Percentiles rank a stretch among this genome's conserved stretches.
phyloP scores from a whole-genome alignment of 2,329 filamentous ascomycete species.

The Xylaria sp. region DNA sequence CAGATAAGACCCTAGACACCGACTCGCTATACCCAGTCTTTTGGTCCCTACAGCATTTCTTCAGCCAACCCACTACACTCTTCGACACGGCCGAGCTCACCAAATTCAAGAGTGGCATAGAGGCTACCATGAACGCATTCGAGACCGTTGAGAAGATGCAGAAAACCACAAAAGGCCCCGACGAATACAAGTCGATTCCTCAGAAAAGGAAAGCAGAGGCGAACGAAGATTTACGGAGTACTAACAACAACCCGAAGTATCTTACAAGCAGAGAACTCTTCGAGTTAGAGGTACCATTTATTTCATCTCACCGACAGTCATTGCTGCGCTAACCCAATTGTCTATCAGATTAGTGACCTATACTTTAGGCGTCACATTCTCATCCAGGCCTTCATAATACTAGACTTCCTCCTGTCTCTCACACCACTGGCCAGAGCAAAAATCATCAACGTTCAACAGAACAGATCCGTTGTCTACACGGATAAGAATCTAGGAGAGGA shows the following conservation, averaged over 20 bases:
- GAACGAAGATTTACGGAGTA: slow-evolving; percentile 67
- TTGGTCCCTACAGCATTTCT: slow-evolving; percentile 90
- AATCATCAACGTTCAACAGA: slow-evolving; percentile 68
- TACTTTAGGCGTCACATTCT: slow-evolving; percentile 94
- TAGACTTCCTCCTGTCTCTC: slow-evolving; percentile 94
- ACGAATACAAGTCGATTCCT: slow-evolving; percentile 66
- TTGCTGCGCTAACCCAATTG: slow-evolving; percentile 12
- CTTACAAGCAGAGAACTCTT: slow-evolving; percentile 97
- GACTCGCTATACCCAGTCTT: slow-evolving; percentile 87
- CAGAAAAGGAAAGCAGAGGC: slow-evolving; percentile 72
- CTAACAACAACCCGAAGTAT: slow-evolving; percentile 95
- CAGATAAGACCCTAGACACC: slow-evolving; percentile 64
- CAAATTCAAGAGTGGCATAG: slow-evolving; percentile 81
- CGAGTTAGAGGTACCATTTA: slow-evolving; percentile 75
- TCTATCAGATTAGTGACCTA: slow-evolving; percentile 78
- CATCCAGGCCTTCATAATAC: slow-evolving; percentile 90
- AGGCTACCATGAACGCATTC: slow-evolving; percentile 66
- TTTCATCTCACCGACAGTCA: neutral
- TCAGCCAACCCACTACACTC: slow-evolving; percentile 85
- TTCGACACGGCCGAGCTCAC: slow-evolving; percentile 75
- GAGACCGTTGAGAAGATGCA: slow-evolving; percentile 57
- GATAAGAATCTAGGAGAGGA: slow-evolving; percentile 79
- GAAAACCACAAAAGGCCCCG: slow-evolving; percentile 57
- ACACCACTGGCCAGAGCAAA: slow-evolving; percentile 83
- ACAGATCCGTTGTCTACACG: slow-evolving; percentile 86